Conservation (phyloP, 768 basidiomycete species). For the Porpolomopsis calyptriformis region DNA sequence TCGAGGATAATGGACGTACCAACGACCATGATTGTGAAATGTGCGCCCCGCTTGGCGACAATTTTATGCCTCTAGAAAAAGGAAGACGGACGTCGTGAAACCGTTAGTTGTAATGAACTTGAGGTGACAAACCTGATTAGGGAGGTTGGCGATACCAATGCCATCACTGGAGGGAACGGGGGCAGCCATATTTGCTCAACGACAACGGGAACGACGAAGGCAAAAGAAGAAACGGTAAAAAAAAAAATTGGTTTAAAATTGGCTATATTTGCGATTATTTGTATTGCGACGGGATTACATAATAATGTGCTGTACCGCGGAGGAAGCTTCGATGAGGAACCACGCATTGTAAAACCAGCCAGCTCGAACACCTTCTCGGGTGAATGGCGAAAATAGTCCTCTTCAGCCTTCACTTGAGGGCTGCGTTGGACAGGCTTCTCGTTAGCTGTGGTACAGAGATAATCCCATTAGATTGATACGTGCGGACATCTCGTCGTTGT, state of each 20-base stretch:
- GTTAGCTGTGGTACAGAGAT: not conserved
- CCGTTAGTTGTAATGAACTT: no score
- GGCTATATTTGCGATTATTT: constrained; percentile 3
- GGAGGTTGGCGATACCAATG: constrained; percentile 92
- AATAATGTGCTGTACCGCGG: not conserved
- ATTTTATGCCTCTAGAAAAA: constrained; percentile 88
- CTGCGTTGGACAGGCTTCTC: constrained; percentile 3
- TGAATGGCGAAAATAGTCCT: not conserved
- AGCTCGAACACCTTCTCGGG: not conserved
- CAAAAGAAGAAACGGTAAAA: constrained; percentile 11
- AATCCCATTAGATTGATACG: not conserved
- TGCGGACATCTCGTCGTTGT: not conserved
- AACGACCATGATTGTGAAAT: constrained; percentile 99
- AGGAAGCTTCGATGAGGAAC: not conserved
- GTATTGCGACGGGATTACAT: not conserved
- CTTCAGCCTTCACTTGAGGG: not conserved
- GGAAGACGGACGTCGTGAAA: constrained; percentile 8
- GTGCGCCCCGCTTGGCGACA: constrained; percentile 91
- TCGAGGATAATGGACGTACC: constrained; percentile 41
- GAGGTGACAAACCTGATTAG: constrained; percentile 95
- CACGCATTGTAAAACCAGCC: not conserved
- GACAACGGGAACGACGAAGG: constrained; percentile 17
- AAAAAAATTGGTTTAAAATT: constrained; percentile 3
- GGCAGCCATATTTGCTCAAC: constrained; percentile 31
- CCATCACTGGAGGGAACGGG: constrained; percentile 50